Evolutionary conservation across 768 basidiomycete genomes (phyloP), one percentile per base, ranked within the genome.

Genomic region (Rhizopogon salebrosus): DNA sequence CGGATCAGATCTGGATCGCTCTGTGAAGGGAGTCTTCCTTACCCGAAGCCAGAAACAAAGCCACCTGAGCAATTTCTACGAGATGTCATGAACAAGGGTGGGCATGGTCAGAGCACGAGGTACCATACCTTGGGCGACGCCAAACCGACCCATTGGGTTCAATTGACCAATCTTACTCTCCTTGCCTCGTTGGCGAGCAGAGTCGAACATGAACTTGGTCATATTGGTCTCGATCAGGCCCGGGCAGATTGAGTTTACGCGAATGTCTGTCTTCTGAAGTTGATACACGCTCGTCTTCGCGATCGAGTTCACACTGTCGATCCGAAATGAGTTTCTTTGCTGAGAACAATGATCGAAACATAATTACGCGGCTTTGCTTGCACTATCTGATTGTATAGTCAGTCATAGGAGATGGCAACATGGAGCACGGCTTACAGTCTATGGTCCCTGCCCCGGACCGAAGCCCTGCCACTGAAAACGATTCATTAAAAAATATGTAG

Each of bases 151-250:
- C 54, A 91, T 64, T 9, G 94, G 85, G 64, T 95, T 95, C 51
- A 95, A 70, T 57, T 70, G 77, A 3, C 94, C 94, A 48, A 98
- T 79, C 71, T 87, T 92, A 48, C 72, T 71, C 18, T 71, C 77
- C n/a, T 75, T 87, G 8, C 94, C 94, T 23, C 84, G 79, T 53
- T 81, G 67, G 22, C 87, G 82, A 26, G 94, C 94, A 45, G 78
- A 78, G 24, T 88, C 82, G 61, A 98, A 98, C 29, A 85, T 78
- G n/a, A 59, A 63, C 45, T 69, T 72, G 2, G 95, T 95, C 92
- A 98, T 97, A 46, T 85, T 89, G 8, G 94, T 98, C 73, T 95
- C 89, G 62, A 97, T 92, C 53, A 97, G 71, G 13, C 93, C 94
- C 5, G 95, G 95, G 63, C 92, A 95, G 59, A 97, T 83, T 40